These are phyloP conservation scores for Domatiomyces catenatus DNA, from an alignment of 2,329 filamentous ascomycete genomes.

Conservation along the genomic window DNA sequence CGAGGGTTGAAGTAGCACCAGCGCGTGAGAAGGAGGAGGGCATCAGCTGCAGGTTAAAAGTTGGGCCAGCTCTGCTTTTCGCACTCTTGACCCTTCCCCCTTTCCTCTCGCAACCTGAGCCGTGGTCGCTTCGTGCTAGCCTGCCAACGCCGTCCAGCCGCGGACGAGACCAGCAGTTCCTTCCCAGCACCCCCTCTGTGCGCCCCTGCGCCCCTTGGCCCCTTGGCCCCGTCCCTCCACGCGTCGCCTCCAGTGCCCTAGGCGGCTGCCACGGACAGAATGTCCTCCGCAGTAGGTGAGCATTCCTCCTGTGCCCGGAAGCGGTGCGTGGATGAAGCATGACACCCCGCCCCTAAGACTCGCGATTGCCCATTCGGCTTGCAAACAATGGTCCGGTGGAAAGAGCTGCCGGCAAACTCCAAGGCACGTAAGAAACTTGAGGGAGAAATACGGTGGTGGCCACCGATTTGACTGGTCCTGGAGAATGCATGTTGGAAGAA, in stretches of 20 bases:
- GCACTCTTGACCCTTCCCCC: background rate
- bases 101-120: too few relatives aligned
- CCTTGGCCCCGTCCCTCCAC: too few relatives aligned
- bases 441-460: background rate
- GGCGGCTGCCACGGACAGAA: background rate
- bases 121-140: too few relatives aligned
- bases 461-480: background rate
- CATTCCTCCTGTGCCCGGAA: background rate
- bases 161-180: background rate
- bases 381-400: background rate
- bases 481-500: background rate
- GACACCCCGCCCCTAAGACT: background rate
- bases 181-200: background rate
- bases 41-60: background rate
- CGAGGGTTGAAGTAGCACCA: background rate
- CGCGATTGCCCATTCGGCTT: background rate
- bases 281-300: background rate
- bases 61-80: background rate
- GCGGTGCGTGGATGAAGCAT: background rate
- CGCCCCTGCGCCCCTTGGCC: too few relatives aligned
- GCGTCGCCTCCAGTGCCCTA: background rate
- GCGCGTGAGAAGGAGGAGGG: background rate
- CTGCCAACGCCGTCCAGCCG: background rate
- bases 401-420: background rate
- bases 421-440: background rate